Evolutionary conservation across 2,329 filamentous ascomycete species (phyloP).

Genomic region (Pseudopyricularia cyperi): DNA sequence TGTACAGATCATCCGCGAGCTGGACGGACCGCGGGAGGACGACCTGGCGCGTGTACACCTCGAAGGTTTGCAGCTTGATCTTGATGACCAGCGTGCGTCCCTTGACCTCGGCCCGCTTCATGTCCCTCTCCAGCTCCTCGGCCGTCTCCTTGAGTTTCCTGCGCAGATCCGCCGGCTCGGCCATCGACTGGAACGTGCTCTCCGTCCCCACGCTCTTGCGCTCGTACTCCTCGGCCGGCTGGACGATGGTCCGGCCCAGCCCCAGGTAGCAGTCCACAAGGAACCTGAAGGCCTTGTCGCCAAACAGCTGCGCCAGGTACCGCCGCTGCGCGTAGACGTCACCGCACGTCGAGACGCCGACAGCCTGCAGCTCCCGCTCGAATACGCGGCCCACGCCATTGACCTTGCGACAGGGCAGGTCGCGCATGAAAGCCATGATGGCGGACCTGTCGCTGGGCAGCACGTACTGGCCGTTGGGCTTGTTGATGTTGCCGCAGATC

Average conservation of each 20-base stretch:
- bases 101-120: slow-evolving; percentile 68
- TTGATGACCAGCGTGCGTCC: slow-evolving; percentile 87
- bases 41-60: slow-evolving; percentile 75
- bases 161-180: slow-evolving; percentile 51
- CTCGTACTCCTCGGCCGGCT: slow-evolving; percentile 79
- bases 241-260: slow-evolving; percentile 70
- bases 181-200: slow-evolving; percentile 76
- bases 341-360: slow-evolving; percentile 78
- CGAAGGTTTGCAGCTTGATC: slow-evolving; percentile 87
- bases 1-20: slow-evolving; percentile 71
- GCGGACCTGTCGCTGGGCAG: slow-evolving; percentile 57
- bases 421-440: slow-evolving; percentile 77
- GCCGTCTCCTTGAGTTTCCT: slow-evolving; percentile 72
- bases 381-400: slow-evolving; percentile 92
- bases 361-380: slow-evolving; percentile 76
- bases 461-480: slow-evolving; percentile 84
- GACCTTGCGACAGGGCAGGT: slow-evolving; percentile 76
- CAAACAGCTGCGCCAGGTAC: slow-evolving; percentile 66
- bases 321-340: slow-evolving; percentile 71
- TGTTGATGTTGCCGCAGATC: slow-evolving; percentile 90
- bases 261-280: slow-evolving; percentile 75
- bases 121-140: slow-evolving; percentile 75
- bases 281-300: slow-evolving; percentile 83
- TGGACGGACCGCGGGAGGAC: slow-evolving; percentile 60
- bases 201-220: slow-evolving; percentile 92